These are phyloP conservation scores for Takashimella tepidaria DNA, from an alignment of 1,284 basidiomycete genomes.

Conservation along the genomic window DNA sequence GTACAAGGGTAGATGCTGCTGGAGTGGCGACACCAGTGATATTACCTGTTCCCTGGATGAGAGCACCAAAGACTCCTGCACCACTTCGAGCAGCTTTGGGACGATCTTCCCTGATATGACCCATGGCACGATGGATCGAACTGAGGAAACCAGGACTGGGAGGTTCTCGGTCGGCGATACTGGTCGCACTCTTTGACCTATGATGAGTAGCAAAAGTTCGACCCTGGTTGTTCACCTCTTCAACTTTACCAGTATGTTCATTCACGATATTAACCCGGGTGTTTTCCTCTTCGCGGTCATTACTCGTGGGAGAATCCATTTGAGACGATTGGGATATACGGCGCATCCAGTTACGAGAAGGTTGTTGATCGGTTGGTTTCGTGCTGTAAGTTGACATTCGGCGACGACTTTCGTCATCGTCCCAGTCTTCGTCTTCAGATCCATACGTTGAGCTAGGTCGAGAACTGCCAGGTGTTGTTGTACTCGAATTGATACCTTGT, in stretches of 20 bases:
- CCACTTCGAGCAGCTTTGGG: conserved; percentile 56
- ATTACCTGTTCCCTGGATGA: conserved; percentile 67
- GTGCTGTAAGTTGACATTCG: conserved; percentile 4
- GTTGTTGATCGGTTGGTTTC: conserved; percentile 4
- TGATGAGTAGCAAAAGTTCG: background rate
- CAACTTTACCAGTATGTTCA: background rate
- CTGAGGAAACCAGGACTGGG: conserved; percentile 13
- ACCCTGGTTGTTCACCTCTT: background rate
- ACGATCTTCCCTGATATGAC: conserved; percentile 36
- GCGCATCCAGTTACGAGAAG: background rate
- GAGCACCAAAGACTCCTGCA: conserved; percentile 66
- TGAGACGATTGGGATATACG: background rate
- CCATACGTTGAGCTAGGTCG: conserved; percentile 20
- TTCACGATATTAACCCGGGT: background rate
- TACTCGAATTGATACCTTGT: conserved; percentile 26
- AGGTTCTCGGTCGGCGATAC: conserved; percentile 5
- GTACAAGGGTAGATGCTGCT: conserved; percentile 55
- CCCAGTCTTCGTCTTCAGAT: conserved; percentile 24
- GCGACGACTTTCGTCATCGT: conserved; percentile 15
- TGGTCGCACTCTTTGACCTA: conserved; percentile 2
- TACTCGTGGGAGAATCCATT: background rate
- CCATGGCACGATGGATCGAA: conserved; percentile 16
- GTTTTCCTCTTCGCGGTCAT: background rate
- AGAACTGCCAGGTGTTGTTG: conserved; percentile 40
- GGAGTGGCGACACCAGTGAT: conserved; percentile 60